Percentiles rank a stretch among this genome's conserved stretches.
Evolutionary conservation across 148 eudicot genomes (phyloP).

Genomic region (Silene conica): DNA sequence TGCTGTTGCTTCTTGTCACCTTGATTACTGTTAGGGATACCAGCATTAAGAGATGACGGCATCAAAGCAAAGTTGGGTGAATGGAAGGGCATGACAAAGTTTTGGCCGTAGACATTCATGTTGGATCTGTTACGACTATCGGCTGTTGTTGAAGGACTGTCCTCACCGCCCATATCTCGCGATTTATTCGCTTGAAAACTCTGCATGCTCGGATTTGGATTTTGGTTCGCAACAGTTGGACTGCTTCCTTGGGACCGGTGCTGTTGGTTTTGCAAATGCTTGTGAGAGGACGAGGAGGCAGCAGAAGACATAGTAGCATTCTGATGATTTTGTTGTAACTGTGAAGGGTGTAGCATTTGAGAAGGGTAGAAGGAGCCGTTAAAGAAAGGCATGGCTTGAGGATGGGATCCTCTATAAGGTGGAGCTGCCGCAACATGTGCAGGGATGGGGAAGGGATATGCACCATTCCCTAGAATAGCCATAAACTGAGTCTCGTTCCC

Average conservation of each 20-base stretch:
- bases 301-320: conserved; percentile 53
- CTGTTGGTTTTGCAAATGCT: conserved; percentile 70
- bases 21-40: conserved; percentile 19
- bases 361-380: conserved; percentile 83
- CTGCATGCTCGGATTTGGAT: conserved; percentile 31
- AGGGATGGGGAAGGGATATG: conserved; percentile 70
- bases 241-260: conserved; percentile 47
- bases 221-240: conserved; percentile 30
- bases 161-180: conserved; percentile 61
- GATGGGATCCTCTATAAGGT: conserved; percentile 61
- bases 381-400: conserved; percentile 73
- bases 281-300: conserved; percentile 67
- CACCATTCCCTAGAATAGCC: conserved; percentile 64
- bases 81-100: conserved; percentile 67
- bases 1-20: conserved; percentile 62
- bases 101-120: conserved; percentile 62
- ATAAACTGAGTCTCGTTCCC: conserved; percentile 65
- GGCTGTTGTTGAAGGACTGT: conserved; percentile 64
- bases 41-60: conserved; percentile 34
- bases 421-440: conserved; percentile 65
- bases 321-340: conserved; percentile 49
- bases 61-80: conserved; percentile 66
- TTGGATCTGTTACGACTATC: conserved; percentile 67
- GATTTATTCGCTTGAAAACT: conserved; percentile 45
- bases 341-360: conserved; percentile 84